Conservation (phyloP, 2,329 filamentous ascomycete species). For the Exophiala oligosperma region DNA sequence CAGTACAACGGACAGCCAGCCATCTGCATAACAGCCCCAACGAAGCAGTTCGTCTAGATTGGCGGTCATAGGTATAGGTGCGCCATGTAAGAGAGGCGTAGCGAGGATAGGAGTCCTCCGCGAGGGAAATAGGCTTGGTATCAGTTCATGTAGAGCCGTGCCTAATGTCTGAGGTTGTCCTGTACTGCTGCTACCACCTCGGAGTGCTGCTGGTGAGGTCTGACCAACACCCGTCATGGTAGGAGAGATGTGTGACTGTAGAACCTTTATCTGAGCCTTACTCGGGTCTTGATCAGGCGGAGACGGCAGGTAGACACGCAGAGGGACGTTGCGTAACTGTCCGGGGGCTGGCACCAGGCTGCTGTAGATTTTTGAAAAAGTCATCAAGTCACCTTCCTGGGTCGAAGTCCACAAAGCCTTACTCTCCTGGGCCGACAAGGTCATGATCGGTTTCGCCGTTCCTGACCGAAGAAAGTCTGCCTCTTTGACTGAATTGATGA, state of each 20-base stretch:
- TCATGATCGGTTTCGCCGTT: slow-evolving; percentile 87
- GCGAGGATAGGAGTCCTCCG: slow-evolving; percentile 81
- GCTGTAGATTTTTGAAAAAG: slow-evolving; percentile 73
- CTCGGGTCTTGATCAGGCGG: slow-evolving; percentile 49
- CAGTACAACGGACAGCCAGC: slow-evolving; percentile 83
- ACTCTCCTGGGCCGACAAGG: slow-evolving; percentile 79
- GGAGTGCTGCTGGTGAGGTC: slow-evolving; percentile 26
- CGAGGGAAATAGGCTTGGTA: slow-evolving; percentile 85
- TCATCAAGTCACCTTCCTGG: slow-evolving; percentile 66
- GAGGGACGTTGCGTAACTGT: slow-evolving; percentile 77
- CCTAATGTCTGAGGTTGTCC: slow-evolving; percentile 69
- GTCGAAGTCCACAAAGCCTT: slow-evolving; percentile 80
- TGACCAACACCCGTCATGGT: slow-evolving; percentile 32
- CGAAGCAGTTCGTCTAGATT: slow-evolving; percentile 80
- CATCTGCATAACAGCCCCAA: slow-evolving; percentile 84
- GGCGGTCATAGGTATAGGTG: slow-evolving; percentile 74
- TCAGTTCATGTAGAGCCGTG: slow-evolving; percentile 68
- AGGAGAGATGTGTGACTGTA: slow-evolving; percentile 72
- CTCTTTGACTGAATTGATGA: slow-evolving; percentile 71
- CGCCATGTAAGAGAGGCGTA: slow-evolving; percentile 82
- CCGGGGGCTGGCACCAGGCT: slow-evolving; percentile 71
- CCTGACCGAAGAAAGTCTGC: slow-evolving; percentile 87
- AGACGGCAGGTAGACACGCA: slow-evolving; percentile 81
- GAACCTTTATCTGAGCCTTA: slow-evolving; percentile 63
- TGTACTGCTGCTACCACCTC: slow-evolving; percentile 18